These are phyloP conservation scores for Calocybe cyanea DNA, from an alignment of 768 basidiomycete species.

Conservation along the genomic window DNA sequence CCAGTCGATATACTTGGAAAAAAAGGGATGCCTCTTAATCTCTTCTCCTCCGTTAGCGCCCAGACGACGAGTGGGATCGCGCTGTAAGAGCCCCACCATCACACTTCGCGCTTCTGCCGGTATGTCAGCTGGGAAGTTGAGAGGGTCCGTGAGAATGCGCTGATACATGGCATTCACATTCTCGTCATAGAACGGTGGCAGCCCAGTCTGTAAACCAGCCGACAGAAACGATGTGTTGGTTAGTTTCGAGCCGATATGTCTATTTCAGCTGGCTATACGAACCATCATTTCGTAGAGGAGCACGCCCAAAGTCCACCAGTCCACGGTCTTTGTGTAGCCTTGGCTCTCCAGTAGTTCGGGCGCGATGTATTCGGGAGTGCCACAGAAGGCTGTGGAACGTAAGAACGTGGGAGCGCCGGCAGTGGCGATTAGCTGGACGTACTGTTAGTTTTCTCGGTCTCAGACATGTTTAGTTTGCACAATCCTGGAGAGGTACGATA, in stretches of 20 bases:
- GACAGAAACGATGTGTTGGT: not conserved
- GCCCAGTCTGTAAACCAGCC: constrained; percentile 61
- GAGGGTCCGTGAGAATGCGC: constrained; percentile 89
- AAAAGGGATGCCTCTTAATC: constrained; percentile 95
- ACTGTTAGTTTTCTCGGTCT: constrained; percentile 97
- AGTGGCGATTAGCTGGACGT: constrained; percentile 20
- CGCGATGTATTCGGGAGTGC: constrained; percentile 98
- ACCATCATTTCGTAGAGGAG: constrained; percentile 97
- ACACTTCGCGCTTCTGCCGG: constrained; percentile 84
- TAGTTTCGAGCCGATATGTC: too few species aligned
- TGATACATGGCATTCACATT: constrained; percentile 98
- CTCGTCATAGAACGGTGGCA: constrained; percentile 98
- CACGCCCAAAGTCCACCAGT: constrained; percentile 99
- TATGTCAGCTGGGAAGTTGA: constrained; percentile 89
- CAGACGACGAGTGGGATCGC: constrained; percentile 82
- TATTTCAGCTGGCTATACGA: constrained; percentile 19
- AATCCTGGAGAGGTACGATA: constrained; percentile 48
- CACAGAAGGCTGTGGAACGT: constrained; percentile 78
- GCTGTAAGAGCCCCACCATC: constrained; percentile 82
- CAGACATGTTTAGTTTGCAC: constrained; percentile 96
- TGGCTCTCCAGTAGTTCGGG: constrained; percentile 95
- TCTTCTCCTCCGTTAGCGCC: constrained; percentile 95
- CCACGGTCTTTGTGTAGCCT: constrained; percentile 97
- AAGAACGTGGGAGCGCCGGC: constrained; percentile 9
- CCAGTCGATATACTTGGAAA: constrained; percentile 93